These are phyloP conservation scores for Pezicula neosporulosa DNA, from an alignment of 2,329 filamentous ascomycete genomes.

Conservation along the genomic window DNA sequence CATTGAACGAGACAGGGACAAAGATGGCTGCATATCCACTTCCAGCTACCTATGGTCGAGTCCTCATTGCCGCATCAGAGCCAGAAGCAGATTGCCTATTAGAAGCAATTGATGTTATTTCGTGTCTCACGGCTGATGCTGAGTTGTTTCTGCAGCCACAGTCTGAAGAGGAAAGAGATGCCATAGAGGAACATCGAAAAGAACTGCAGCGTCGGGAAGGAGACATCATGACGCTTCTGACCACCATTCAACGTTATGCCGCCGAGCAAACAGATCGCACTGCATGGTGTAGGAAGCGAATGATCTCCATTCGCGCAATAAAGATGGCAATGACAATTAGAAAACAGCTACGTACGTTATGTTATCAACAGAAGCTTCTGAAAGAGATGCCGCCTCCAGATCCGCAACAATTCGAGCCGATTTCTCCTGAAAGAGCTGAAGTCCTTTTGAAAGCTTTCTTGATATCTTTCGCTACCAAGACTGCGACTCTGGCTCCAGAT, in stretches of 20 bases:
- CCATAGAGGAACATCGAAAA: slow-evolving; percentile 49
- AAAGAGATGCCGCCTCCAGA: slow-evolving; percentile 39
- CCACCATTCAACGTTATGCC: slow-evolving; percentile 58
- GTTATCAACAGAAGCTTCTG: slow-evolving; percentile 46
- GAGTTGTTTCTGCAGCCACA: slow-evolving; percentile 60
- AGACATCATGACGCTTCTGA: slow-evolving; percentile 62
- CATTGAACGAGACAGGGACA: slow-evolving; percentile 69
- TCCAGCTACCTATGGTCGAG: slow-evolving; percentile 74
- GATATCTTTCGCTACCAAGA: slow-evolving; percentile 56
- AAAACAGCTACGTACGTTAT: slow-evolving; percentile 56
- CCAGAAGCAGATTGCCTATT: slow-evolving; percentile 69
- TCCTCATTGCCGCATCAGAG: slow-evolving; percentile 74
- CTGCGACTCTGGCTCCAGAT: slow-evolving; percentile 57
- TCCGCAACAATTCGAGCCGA: slow-evolving; percentile 52
- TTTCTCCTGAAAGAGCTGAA: slow-evolving; percentile 51
- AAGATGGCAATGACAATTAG: slow-evolving; percentile 59
- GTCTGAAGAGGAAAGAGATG: slow-evolving; percentile 52
- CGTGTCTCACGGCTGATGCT: slow-evolving; percentile 59
- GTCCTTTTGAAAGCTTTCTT: slow-evolving; percentile 58
- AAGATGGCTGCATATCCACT: slow-evolving; percentile 83
- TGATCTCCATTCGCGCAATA: slow-evolving; percentile 58
- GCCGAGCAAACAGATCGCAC: slow-evolving; percentile 48
- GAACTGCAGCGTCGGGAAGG: slow-evolving; percentile 60
- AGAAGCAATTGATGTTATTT: slow-evolving; percentile 82
- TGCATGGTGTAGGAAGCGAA: slow-evolving; percentile 55